A percentile compares a stretch with the other conserved stretches of the same genome.
These are phyloP conservation scores for Fomitopsis pinicola DNA, from an alignment of 1,284 basidiomycete genomes.

Conservation along the genomic window DNA sequence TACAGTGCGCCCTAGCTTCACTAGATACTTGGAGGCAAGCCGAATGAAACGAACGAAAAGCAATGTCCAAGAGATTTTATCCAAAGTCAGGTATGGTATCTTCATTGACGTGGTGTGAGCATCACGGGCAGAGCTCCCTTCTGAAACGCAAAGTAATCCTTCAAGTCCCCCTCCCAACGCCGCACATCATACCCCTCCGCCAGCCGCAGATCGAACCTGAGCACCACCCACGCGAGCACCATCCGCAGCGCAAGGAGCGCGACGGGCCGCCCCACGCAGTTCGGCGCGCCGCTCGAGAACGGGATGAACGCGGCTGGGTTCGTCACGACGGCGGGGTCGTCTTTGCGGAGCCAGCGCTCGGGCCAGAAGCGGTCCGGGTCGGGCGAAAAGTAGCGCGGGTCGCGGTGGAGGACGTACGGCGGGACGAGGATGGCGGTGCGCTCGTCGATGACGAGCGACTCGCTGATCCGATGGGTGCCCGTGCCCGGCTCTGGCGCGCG, in stretches of 20 bases:
- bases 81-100: background rate
- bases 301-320: slow-evolving; percentile 26
- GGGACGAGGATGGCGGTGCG: slow-evolving; percentile 23
- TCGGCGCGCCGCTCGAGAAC: slow-evolving; percentile 27
- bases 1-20: background rate
- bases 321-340: slow-evolving; percentile 16
- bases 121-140: slow-evolving; percentile 3
- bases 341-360: slow-evolving; percentile 27
- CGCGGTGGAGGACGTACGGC: slow-evolving; percentile 26
- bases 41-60: too few relatives aligned
- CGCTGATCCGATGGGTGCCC: background rate
- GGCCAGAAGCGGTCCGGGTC: slow-evolving; percentile 27
- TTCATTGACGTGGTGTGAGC: background rate
- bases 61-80: too few relatives aligned
- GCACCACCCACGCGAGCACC: slow-evolving; percentile 14
- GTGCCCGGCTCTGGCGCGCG: slow-evolving; percentile 31
- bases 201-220: slow-evolving; percentile 15
- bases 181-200: slow-evolving; percentile 7
- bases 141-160: slow-evolving; percentile 10
- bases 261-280: slow-evolving; percentile 30
- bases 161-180: slow-evolving; percentile 9
- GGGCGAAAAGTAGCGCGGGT: slow-evolving; percentile 28
- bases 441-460: slow-evolving; percentile 16
- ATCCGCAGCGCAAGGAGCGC: slow-evolving; percentile 21
- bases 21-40: too few relatives aligned